A percentile compares a stretch with the other conserved stretches of the same genome.
Conservation (phyloP, 768 basidiomycete genomes). For the Trametes villosa region DNA sequence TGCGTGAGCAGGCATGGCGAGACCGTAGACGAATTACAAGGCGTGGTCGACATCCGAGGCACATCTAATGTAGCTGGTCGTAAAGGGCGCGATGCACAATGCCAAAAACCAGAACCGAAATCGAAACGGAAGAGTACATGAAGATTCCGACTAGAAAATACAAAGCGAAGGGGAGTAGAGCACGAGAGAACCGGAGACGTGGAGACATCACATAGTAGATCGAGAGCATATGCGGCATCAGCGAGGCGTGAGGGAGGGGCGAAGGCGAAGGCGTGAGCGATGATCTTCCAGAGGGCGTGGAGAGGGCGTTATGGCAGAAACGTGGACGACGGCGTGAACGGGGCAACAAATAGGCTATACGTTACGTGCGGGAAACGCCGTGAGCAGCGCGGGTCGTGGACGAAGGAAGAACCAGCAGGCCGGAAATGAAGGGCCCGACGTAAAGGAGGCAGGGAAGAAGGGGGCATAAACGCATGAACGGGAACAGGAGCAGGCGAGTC, state of each 20-base stretch:
- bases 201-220: slow-evolving; percentile 8
- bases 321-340: background rate
- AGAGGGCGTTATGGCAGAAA: background rate
- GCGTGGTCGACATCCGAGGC: slow-evolving; percentile 15
- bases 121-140: background rate
- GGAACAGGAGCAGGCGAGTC: background rate
- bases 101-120: background rate
- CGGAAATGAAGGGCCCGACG: slow-evolving; percentile 14
- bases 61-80: slow-evolving; percentile 4
- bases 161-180: slow-evolving; percentile 8
- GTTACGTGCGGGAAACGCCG: slow-evolving; percentile 15
- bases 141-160: slow-evolving; percentile 12
- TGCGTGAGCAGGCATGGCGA: slow-evolving; percentile 6
- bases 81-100: background rate
- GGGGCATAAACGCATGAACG: slow-evolving; percentile 7
- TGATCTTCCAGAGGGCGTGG: slow-evolving; percentile 4
- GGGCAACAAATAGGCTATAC: slow-evolving; percentile 20
- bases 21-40: slow-evolving; percentile 12
- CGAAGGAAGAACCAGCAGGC: background rate
- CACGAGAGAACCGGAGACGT: background rate
- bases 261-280: background rate
- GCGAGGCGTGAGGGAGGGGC: background rate
- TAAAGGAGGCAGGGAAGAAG: background rate
- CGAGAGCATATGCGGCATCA: slow-evolving; percentile 17
- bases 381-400: slow-evolving; percentile 3